These are phyloP conservation scores for Penicillium expansum DNA, from an alignment of 2,329 filamentous ascomycete genomes.

Conservation along the genomic window DNA sequence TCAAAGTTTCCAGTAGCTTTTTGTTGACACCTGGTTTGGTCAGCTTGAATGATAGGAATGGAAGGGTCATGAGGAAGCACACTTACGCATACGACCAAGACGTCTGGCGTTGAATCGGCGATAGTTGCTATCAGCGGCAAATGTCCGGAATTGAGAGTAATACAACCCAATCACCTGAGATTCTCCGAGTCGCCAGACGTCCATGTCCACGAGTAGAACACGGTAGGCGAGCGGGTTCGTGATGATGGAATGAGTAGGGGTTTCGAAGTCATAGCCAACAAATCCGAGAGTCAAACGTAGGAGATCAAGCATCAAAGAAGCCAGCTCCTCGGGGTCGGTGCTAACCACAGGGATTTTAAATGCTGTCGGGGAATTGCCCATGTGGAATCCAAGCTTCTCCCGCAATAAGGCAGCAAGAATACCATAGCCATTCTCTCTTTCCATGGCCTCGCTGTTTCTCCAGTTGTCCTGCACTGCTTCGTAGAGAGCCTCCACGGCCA, in stretches of 20 bases:
- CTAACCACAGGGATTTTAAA: constrained; percentile 45
- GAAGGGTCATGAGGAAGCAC: neutral
- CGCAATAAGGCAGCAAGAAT: constrained; percentile 80
- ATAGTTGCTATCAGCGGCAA: constrained; percentile 85
- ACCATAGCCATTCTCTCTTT: constrained; percentile 89
- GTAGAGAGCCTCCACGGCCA: constrained; percentile 79
- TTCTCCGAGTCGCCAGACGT: constrained; percentile 83
- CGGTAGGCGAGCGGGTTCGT: constrained; percentile 94
- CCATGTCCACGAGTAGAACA: constrained; percentile 84
- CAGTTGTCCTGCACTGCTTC: constrained; percentile 85
- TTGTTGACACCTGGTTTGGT: constrained; percentile 72
- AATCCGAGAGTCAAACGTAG: constrained; percentile 78
- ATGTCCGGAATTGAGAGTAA: constrained; percentile 86
- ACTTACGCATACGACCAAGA: constrained; percentile 82
- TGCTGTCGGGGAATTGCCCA: constrained; percentile 31
- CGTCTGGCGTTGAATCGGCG: constrained; percentile 88
- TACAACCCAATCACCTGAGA: constrained; percentile 79
- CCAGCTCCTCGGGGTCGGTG: constrained; percentile 47
- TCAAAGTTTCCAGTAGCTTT: constrained; percentile 82
- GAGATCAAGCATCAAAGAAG: constrained; percentile 57
- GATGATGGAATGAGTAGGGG: constrained; percentile 84
- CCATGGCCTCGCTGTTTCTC: constrained; percentile 98
- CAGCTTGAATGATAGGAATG: constrained; percentile 11
- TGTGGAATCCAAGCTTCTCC: constrained; percentile 63
- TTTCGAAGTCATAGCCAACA: constrained; percentile 79